Evolutionary conservation across 2,329 filamentous ascomycete species (phyloP).

Genomic region (Lasiodiplodia sp.): DNA sequence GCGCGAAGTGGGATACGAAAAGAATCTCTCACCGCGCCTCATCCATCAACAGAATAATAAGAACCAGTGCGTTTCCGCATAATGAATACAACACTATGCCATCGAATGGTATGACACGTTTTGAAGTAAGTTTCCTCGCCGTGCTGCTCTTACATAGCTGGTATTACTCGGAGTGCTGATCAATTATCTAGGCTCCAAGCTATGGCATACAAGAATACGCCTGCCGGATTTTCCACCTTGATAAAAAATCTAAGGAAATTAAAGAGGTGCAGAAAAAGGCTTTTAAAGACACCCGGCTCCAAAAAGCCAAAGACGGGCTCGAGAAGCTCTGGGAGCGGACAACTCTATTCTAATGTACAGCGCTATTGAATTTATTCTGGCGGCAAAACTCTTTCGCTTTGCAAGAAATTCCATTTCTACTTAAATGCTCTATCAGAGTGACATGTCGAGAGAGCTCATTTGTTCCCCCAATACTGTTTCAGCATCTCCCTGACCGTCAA

Average conservation of each 20-base stretch:
- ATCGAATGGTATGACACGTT: too few species aligned
- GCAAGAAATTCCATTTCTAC: neutral
- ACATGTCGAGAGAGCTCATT: neutral
- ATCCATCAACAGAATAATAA: neutral
- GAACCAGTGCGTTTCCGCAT: rapidly evolving
- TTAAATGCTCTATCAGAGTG: neutral
- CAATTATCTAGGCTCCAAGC: neutral
- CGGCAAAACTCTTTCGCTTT: neutral
- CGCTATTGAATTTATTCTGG: neutral
- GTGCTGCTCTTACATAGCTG: neutral
- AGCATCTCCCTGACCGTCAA: conserved; percentile 10
- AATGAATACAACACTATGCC: neutral
- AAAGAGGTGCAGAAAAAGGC: rapidly evolving
- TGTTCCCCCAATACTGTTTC: conserved; percentile 2
- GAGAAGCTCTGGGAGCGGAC: neutral
- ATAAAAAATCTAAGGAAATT: neutral
- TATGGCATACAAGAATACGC: neutral
- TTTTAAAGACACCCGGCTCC: neutral
- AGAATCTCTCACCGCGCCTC: neutral
- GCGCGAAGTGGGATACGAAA: neutral
- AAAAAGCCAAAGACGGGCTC: neutral
- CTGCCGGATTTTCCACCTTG: neutral
- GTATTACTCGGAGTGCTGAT: neutral
- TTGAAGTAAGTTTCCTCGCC: neutral
- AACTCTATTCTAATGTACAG: neutral